Evolutionary conservation across 2,329 filamentous ascomycete genomes (phyloP).

Genomic region (Trichoderma koningii): DNA sequence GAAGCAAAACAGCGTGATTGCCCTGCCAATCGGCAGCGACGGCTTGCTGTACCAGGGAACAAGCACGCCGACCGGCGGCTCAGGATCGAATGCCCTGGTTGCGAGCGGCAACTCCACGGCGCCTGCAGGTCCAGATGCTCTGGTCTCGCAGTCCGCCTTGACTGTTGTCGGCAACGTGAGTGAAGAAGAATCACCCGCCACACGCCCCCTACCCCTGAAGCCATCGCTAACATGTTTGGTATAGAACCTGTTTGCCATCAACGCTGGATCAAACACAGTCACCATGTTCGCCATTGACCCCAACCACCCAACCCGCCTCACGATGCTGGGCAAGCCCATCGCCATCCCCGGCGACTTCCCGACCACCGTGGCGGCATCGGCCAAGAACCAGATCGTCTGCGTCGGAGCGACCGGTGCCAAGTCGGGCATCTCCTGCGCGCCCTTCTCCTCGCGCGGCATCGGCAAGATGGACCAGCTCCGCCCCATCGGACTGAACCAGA

Average conservation of each 20-base stretch:
- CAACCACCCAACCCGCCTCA: conserved; percentile 48
- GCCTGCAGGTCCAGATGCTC: conserved; percentile 50
- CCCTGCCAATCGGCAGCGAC: conserved; percentile 49
- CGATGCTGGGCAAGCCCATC: conserved; percentile 46
- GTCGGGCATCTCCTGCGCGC: conserved; percentile 49
- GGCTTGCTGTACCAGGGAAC: conserved; percentile 50
- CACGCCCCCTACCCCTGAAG: too few relatives aligned
- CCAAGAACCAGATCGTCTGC: conserved; percentile 47
- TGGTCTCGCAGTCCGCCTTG: conserved; percentile 54
- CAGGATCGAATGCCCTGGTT: conserved; percentile 47
- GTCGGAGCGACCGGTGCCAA: conserved; percentile 49
- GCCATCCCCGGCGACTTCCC: conserved; percentile 55
- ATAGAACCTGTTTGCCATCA: conserved; percentile 56
- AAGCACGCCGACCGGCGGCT: conserved; percentile 50
- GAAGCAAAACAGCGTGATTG: conserved; percentile 50
- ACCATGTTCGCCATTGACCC: conserved; percentile 51
- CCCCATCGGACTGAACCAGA: conserved; percentile 54
- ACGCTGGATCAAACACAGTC: conserved; percentile 55
- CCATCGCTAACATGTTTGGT: neutral
- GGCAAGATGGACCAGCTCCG: conserved; percentile 49
- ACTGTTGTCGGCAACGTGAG: conserved; percentile 54
- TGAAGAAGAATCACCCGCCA: neutral
- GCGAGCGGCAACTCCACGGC: conserved; percentile 38
- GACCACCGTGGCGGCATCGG: conserved; percentile 52
- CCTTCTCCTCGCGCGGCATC: conserved; percentile 44